These are phyloP conservation scores for Pseudotulostoma volvatum DNA, from an alignment of 495 filamentous ascomycete genomes.

Conservation along the genomic window DNA sequence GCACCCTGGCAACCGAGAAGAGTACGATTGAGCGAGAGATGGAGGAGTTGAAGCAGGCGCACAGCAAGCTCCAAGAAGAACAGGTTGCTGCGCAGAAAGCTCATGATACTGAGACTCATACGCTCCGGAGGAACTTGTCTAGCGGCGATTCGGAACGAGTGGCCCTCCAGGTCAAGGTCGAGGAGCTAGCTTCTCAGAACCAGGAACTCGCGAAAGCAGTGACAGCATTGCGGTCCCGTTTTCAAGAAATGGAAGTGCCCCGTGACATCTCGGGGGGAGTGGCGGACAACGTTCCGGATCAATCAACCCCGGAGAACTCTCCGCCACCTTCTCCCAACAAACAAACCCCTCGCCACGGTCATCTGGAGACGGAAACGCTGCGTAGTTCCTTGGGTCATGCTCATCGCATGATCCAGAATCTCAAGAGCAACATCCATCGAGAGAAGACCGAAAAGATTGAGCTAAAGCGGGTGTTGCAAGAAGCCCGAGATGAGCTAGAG, in stretches of 20 bases:
- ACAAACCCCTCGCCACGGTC: slow-evolving; percentile 72
- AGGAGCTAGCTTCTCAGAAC: slow-evolving; percentile 75
- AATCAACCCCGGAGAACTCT: slow-evolving; percentile 71
- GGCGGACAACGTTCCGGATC: slow-evolving; percentile 46
- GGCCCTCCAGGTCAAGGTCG: slow-evolving; percentile 61
- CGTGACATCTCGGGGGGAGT: slow-evolving; percentile 43
- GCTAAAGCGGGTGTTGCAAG: slow-evolving; percentile 86
- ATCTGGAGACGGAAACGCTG: slow-evolving; percentile 83
- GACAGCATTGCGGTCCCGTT: slow-evolving; percentile 49
- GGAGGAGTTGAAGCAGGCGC: slow-evolving; percentile 66
- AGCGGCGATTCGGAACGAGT: slow-evolving; percentile 58
- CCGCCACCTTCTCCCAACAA: slow-evolving; percentile 84
- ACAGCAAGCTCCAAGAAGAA: slow-evolving; percentile 68
- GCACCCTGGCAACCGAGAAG: slow-evolving; percentile 56
- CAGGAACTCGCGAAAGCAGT: slow-evolving; percentile 71
- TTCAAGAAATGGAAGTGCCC: slow-evolving; percentile 43
- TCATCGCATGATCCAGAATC: slow-evolving; percentile 86
- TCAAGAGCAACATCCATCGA: slow-evolving; percentile 84
- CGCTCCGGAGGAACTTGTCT: slow-evolving; percentile 55
- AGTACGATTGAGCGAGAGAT: slow-evolving; percentile 59
- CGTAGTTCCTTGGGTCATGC: slow-evolving; percentile 89
- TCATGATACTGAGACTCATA: slow-evolving; percentile 72
- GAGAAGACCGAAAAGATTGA: slow-evolving; percentile 98
- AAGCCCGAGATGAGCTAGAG: slow-evolving; percentile 87
- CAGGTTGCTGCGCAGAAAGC: slow-evolving; percentile 57